These are phyloP conservation scores for Hibiscus syriacus DNA, from an alignment of 345 rosid species.

Conservation along the genomic window DNA sequence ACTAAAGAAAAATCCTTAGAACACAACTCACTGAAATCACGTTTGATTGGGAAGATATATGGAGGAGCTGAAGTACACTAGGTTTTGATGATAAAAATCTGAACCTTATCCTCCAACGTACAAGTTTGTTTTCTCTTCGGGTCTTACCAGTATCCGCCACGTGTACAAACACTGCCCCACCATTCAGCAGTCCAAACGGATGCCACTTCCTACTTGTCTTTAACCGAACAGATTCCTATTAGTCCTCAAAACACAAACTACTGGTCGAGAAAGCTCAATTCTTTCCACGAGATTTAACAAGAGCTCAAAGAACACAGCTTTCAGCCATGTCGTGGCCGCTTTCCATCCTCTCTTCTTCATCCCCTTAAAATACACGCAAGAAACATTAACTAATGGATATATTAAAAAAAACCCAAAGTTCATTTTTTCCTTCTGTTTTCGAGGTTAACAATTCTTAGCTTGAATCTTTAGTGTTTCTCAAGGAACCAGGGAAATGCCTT, in stretches of 20 bases:
- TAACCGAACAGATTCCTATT: neutral
- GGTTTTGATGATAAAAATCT: neutral
- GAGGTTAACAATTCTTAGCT: no score
- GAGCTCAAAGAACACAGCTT: neutral
- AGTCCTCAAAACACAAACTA: neutral
- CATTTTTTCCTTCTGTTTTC: neutral
- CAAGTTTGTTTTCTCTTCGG: neutral
- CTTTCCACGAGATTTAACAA: neutral
- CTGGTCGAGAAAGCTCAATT: neutral
- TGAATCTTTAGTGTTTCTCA: conserved; percentile 12
- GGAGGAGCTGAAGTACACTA: no score
- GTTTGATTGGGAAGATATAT: no score
- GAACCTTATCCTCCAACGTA: neutral
- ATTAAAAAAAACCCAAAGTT: neutral
- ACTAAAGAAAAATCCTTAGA: no score
- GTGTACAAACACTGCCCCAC: neutral
- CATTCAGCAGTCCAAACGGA: neutral
- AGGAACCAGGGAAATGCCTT: conserved; percentile 22
- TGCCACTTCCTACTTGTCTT: neutral
- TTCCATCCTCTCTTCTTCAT: conserved; percentile 3
- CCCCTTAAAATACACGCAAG: neutral
- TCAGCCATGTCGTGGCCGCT: neutral
- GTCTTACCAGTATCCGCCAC: neutral
- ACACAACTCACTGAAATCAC: no score
- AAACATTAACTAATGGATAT: neutral